Conservation (phyloP, 2,329 filamentous ascomycete species). For the Clonostachys chloroleuca region DNA sequence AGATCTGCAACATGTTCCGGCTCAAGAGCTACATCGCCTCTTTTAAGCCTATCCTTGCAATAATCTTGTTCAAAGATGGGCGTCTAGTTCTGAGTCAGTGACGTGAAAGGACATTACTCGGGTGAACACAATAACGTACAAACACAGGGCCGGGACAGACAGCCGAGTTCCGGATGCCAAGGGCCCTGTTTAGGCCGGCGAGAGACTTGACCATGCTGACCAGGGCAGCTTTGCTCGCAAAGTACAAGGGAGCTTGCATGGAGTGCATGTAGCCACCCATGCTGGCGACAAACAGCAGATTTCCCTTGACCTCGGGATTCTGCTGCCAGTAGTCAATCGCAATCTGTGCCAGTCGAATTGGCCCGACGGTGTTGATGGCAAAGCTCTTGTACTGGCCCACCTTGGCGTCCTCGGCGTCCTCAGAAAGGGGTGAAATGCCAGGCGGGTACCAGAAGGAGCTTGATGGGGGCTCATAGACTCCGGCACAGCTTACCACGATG, state of each 20-base stretch:
- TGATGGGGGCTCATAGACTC: conserved; percentile 30
- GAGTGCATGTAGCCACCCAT: conserved; percentile 19
- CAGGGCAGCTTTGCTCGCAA: conserved; percentile 18
- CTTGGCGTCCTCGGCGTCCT: conserved; percentile 10
- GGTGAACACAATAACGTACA: background rate
- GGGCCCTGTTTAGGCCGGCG: conserved; percentile 1
- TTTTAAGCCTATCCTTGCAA: conserved; percentile 3
- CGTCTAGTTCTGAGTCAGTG: background rate
- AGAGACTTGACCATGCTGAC: conserved; percentile 10
- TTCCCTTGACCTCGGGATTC: conserved; percentile 9
- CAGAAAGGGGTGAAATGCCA: conserved; percentile 9
- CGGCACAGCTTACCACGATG: conserved; percentile 59
- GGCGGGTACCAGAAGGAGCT: conserved; percentile 18
- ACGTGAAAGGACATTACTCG: background rate
- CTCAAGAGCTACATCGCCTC: conserved; percentile 5
- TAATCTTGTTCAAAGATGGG: conserved; percentile 6
- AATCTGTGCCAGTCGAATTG: conserved; percentile 17
- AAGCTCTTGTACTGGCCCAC: conserved; percentile 14
- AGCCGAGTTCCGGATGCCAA: conserved; percentile 9
- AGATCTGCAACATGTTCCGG: conserved; percentile 1
- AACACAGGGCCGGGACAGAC: conserved; percentile 7
- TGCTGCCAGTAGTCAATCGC: conserved; percentile 20
- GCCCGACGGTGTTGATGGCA: conserved; percentile 15
- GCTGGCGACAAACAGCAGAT: conserved; percentile 17
- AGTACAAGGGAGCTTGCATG: conserved; percentile 20